Conservation (phyloP, 140 eudicot genomes). For the Cichorium intybus region DNA sequence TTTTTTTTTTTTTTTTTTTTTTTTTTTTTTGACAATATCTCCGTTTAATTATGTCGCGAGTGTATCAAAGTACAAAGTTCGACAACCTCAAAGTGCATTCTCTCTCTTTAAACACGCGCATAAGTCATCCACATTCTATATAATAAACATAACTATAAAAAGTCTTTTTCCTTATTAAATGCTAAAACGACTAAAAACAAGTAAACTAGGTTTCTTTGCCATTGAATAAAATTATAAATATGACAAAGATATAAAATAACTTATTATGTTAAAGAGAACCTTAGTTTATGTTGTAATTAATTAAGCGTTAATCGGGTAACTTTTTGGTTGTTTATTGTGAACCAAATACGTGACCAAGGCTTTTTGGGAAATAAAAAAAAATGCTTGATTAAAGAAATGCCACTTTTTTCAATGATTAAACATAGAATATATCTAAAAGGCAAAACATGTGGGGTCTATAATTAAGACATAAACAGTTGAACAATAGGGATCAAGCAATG, state of each 20-base stretch:
- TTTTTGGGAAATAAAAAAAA: constrained; percentile 2
- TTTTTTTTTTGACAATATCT: too few relatives aligned
- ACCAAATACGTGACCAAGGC: constrained; percentile 23
- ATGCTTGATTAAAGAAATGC: background rate
- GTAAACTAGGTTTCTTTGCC: too few relatives aligned
- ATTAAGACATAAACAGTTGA: constrained; percentile 1
- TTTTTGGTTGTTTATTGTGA: constrained; percentile 10
- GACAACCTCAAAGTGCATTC: too few relatives aligned
- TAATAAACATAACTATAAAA: too few relatives aligned
- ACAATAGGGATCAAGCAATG: background rate
- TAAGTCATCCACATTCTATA: too few relatives aligned
- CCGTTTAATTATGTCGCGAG: too few relatives aligned
- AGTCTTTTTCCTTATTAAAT: too few relatives aligned
- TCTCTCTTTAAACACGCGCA: too few relatives aligned
- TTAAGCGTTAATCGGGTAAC: background rate
- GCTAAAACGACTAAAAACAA: too few relatives aligned
- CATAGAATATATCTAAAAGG: constrained; percentile 11
- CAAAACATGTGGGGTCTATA: constrained; percentile 15
- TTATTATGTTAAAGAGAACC: background rate
- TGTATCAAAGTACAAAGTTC: too few relatives aligned
- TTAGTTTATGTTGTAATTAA: constrained; percentile 10
- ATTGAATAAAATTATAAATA: background rate
- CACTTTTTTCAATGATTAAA: constrained; percentile 26
- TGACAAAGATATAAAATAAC: background rate
- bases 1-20: too few relatives aligned